Conservation (phyloP, 1,139 yeast species). For the Protomyces inundatus region DNA sequence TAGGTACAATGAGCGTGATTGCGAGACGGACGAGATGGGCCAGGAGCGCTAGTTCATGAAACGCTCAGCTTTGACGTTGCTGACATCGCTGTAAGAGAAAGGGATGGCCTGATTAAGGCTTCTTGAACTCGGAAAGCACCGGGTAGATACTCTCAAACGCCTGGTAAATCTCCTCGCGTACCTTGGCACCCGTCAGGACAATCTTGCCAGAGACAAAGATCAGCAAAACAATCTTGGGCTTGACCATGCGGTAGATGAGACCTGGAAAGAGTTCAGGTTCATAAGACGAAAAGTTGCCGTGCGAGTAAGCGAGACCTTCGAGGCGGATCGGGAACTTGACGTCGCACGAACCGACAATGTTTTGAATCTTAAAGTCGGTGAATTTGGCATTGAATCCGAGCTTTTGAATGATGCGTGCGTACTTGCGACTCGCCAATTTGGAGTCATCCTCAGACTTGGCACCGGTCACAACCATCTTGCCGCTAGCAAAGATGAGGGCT, state of each 20-base stretch:
- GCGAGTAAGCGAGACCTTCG: slow-evolving; percentile 96
- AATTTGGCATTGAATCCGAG: slow-evolving; percentile 88
- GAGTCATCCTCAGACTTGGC: slow-evolving; percentile 98
- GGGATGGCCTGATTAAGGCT: slow-evolving; percentile 37
- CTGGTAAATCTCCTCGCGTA: slow-evolving; percentile 95
- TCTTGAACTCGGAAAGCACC: slow-evolving; percentile 94
- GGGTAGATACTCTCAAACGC: slow-evolving; percentile 97
- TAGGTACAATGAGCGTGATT: background rate
- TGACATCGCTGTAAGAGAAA: too few species aligned
- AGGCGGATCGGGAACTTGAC: slow-evolving; percentile 95
- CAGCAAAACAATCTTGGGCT: slow-evolving; percentile 91
- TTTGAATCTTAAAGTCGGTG: slow-evolving; percentile 95
- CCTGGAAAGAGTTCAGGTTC: slow-evolving; percentile 99
- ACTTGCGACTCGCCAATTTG: slow-evolving; percentile 91
- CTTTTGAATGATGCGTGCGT: slow-evolving; percentile 96
- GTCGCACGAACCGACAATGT: slow-evolving; percentile 94
- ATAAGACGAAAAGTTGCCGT: slow-evolving; percentile 91
- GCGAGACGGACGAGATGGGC: background rate
- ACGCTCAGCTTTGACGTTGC: background rate
- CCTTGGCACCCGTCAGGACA: slow-evolving; percentile 97
- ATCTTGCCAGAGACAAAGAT: slow-evolving; percentile 96
- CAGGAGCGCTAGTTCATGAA: background rate
- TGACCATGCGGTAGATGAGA: slow-evolving; percentile 97
- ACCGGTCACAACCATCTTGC: slow-evolving; percentile 99
- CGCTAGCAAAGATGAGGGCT: slow-evolving; percentile 95